phyloP scores from a whole-genome alignment of 495 filamentous ascomycete species.

The Baudoinia panamericana region DNA sequence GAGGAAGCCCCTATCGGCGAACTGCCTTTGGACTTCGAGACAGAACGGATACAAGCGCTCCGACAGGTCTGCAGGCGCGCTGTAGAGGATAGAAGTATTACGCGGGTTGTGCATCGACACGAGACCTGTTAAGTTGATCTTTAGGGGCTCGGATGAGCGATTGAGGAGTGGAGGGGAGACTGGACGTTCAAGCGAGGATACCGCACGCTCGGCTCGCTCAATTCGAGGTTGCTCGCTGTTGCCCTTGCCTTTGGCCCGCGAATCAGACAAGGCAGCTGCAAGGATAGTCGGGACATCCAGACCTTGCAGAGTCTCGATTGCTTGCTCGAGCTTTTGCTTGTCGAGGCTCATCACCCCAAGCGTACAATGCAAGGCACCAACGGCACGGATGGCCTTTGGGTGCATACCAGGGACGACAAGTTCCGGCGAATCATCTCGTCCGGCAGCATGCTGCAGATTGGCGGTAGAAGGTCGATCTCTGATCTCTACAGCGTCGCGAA shows the following conservation, averaged over 20 bases:
- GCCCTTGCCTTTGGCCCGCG: background rate
- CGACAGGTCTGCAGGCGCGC: conserved; percentile 42
- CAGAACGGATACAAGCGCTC: conserved; percentile 50
- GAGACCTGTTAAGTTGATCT: conserved; percentile 24
- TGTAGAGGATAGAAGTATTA: conserved; percentile 42
- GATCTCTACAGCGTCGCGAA: conserved; percentile 41
- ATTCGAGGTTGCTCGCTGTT: background rate
- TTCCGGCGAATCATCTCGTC: background rate
- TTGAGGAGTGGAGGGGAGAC: conserved; percentile 3
- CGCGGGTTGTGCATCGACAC: conserved; percentile 28
- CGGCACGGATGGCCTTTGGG: conserved; percentile 53
- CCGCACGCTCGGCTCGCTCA: too few relatives aligned
- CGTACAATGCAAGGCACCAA: conserved; percentile 74
- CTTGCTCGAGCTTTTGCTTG: conserved; percentile 43
- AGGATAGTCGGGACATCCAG: conserved; percentile 44
- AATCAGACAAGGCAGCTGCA: background rate
- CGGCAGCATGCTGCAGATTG: background rate
- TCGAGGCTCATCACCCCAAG: conserved; percentile 75
- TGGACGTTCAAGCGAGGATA: conserved; percentile 7
- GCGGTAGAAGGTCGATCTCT: background rate
- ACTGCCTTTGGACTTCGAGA: conserved; percentile 43
- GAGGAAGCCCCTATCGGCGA: conserved; percentile 51
- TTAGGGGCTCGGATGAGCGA: conserved; percentile 3
- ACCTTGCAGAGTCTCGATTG: conserved; percentile 39
- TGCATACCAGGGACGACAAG: conserved; percentile 29